Conservation (phyloP, 2,329 filamentous ascomycete species). For the Arachnomyces sp. region DNA sequence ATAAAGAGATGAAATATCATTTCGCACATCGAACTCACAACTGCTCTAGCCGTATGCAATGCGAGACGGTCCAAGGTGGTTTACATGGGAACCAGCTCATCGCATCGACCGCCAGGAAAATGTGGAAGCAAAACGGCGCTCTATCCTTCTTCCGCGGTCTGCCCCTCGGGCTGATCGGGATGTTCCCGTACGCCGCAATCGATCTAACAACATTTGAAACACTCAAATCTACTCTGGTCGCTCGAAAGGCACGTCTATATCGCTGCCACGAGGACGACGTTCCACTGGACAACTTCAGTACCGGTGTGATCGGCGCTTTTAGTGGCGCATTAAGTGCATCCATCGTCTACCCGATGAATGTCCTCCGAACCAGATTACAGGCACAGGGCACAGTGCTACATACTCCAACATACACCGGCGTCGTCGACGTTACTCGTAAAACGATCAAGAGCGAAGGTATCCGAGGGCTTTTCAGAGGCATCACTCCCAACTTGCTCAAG, state of each 20-base stretch:
- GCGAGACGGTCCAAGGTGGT: constrained; percentile 81
- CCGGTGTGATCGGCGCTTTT: constrained; percentile 80
- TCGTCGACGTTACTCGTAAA: constrained; percentile 77
- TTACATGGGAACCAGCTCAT: constrained; percentile 76
- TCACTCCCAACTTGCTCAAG: constrained; percentile 92
- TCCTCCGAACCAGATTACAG: constrained; percentile 83
- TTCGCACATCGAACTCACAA: constrained; percentile 9
- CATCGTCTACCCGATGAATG: constrained; percentile 91
- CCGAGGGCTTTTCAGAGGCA: constrained; percentile 82
- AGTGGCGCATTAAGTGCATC: constrained; percentile 87
- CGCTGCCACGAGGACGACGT: constrained; percentile 78
- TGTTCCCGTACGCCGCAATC: constrained; percentile 97
- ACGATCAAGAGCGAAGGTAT: constrained; percentile 77
- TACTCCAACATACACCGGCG: constrained; percentile 79
- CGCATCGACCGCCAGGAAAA: constrained; percentile 71
- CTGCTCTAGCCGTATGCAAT: constrained; percentile 69
- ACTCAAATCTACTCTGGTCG: constrained; percentile 66
- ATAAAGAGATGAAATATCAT: not conserved
- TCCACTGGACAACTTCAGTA: constrained; percentile 68
- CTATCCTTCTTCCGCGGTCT: constrained; percentile 81
- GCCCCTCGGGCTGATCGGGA: constrained; percentile 86
- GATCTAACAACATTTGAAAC: constrained; percentile 94
- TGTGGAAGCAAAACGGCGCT: constrained; percentile 69
- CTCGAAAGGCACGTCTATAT: constrained; percentile 58
- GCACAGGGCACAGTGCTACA: constrained; percentile 92